Evolutionary conservation across 2,329 filamentous ascomycete genomes (phyloP).

Genomic region (Teratosphaeria zuluensis): DNA sequence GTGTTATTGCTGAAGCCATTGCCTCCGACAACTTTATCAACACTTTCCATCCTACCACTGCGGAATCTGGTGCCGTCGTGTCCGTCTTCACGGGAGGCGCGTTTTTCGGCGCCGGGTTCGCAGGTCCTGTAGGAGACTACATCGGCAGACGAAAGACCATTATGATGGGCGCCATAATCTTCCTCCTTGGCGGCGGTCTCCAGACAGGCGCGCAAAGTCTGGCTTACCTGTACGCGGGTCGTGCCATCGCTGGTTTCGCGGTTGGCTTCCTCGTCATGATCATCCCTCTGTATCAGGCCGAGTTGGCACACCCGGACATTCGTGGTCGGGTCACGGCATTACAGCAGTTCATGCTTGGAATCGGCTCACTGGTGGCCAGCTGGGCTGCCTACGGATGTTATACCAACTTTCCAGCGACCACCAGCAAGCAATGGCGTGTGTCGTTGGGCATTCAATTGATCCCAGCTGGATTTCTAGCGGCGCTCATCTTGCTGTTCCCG

Average conservation of each 20-base stretch:
- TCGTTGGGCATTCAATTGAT: conserved; percentile 61
- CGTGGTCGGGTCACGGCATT: conserved; percentile 64
- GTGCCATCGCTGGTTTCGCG: conserved; percentile 35
- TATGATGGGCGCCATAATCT: conserved; percentile 58
- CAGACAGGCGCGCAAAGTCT: conserved; percentile 58
- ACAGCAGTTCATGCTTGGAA: conserved; percentile 75
- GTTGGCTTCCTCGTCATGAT: conserved; percentile 56
- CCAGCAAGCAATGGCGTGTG: conserved; percentile 50
- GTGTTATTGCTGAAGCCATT: conserved; percentile 51
- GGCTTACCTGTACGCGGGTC: conserved; percentile 58
- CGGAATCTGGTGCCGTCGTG: conserved; percentile 54
- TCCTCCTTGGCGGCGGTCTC: conserved; percentile 60
- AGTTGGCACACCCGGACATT: conserved; percentile 69
- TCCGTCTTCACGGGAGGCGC: conserved; percentile 69
- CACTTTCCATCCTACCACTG: conserved; percentile 30
- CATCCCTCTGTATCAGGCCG: conserved; percentile 65
- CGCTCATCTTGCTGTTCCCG: conserved; percentile 62
- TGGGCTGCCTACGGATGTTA: conserved; percentile 62
- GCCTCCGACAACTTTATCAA: conserved; percentile 32
- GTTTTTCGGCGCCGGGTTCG: conserved; percentile 58
- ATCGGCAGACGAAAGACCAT: conserved; percentile 65
- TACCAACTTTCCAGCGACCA: conserved; percentile 37
- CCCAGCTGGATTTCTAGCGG: conserved; percentile 54
- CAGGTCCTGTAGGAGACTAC: conserved; percentile 53
- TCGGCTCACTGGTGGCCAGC: conserved; percentile 61